phyloP scores from a whole-genome alignment of 495 filamentous ascomycete genomes.

The Aspergillus conjunctus region DNA sequence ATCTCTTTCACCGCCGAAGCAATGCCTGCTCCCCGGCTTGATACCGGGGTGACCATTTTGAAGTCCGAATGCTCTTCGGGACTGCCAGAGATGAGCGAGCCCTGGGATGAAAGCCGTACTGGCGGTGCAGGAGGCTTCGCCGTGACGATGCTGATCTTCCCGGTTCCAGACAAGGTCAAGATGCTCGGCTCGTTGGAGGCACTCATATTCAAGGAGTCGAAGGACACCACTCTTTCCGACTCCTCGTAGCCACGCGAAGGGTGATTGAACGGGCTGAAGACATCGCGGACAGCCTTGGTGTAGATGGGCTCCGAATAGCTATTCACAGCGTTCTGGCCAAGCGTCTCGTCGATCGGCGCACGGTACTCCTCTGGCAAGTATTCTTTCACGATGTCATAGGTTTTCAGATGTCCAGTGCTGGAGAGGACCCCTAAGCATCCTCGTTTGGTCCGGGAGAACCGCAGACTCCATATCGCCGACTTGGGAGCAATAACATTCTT shows the following conservation, averaged over 20 bases:
- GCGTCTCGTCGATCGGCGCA: constrained; percentile 43
- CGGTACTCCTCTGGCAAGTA: constrained; percentile 46
- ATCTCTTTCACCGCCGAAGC: constrained; percentile 37
- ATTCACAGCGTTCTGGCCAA: constrained; percentile 44
- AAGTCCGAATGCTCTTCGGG: constrained; percentile 34
- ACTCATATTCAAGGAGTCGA: constrained; percentile 79
- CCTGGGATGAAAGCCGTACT: constrained; percentile 49
- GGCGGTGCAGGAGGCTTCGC: constrained; percentile 61
- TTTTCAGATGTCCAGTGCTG: constrained; percentile 75
- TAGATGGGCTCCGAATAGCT: constrained; percentile 48
- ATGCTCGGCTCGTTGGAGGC: constrained; percentile 62
- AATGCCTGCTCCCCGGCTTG: constrained; percentile 33
- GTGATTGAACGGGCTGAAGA: constrained; percentile 48
- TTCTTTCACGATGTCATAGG: constrained; percentile 69
- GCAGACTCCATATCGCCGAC: constrained; percentile 71
- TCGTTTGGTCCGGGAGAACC: constrained; percentile 73
- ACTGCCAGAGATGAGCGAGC: constrained; percentile 41
- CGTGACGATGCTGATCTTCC: constrained; percentile 63
- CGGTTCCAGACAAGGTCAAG: constrained; percentile 68
- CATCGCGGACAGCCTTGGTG: constrained; percentile 52
- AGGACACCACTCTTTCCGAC: constrained; percentile 73
- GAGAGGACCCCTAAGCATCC: constrained; percentile 77
- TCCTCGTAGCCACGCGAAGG: constrained; percentile 48
- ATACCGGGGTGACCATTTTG: constrained; percentile 36
- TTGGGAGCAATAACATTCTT: constrained; percentile 62